A percentile compares a stretch with the other conserved stretches of the same genome.
Conservation (phyloP, 2,329 filamentous ascomycete species). For the Epichloe uncinata region DNA sequence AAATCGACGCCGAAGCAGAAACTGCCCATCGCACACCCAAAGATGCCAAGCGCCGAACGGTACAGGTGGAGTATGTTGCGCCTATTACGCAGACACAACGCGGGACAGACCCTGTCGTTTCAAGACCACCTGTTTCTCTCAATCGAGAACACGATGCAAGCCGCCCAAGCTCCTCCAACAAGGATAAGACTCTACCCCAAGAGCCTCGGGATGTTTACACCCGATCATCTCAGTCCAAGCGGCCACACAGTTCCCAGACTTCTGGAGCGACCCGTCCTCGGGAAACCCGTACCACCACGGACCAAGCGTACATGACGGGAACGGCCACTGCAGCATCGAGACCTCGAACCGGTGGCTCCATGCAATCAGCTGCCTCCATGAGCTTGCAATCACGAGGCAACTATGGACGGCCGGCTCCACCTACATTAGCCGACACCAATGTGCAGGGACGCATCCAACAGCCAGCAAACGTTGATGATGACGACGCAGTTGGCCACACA, state of each 20-base stretch:
- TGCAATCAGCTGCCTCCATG: conserved; percentile 55
- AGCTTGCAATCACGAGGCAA: conserved; percentile 47
- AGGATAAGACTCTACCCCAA: conserved; percentile 46
- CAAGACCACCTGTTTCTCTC: conserved; percentile 14
- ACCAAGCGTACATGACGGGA: conserved; percentile 30
- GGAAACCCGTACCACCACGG: conserved; percentile 24
- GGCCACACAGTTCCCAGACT: conserved; percentile 35
- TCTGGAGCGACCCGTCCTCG: conserved; percentile 14
- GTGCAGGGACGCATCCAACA: conserved; percentile 84
- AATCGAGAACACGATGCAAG: conserved; percentile 29
- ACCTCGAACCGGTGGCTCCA: conserved; percentile 71
- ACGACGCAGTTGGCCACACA: conserved; percentile 50
- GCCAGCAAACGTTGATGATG: conserved; percentile 47
- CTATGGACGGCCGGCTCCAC: conserved; percentile 80
- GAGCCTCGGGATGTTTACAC: conserved; percentile 39
- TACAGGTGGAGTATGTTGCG: conserved; percentile 95
- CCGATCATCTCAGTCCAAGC: conserved; percentile 24
- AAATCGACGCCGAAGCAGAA: conserved; percentile 54
- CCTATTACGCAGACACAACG: conserved; percentile 76
- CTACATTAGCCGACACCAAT: conserved; percentile 77
- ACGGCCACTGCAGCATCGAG: conserved; percentile 33
- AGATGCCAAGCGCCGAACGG: conserved; percentile 83
- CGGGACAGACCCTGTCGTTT: conserved; percentile 29
- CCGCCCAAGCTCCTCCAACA: conserved; percentile 19
- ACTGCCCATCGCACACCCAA: conserved; percentile 49